These are phyloP conservation scores for Tricholoma furcatifolium DNA, from an alignment of 768 basidiomycete genomes.

Conservation along the genomic window DNA sequence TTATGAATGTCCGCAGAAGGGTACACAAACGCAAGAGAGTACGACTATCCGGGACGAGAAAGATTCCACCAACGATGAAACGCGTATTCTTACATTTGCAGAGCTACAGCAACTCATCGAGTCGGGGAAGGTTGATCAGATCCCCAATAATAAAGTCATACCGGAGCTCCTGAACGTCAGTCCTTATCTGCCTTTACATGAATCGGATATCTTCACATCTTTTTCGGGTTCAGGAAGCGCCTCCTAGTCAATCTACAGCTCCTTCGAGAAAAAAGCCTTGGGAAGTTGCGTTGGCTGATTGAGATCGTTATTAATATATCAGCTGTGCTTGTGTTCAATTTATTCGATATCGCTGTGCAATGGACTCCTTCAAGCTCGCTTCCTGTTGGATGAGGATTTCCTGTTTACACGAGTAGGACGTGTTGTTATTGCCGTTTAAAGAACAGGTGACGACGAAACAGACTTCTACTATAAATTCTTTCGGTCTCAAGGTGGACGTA, in stretches of 20 bases:
- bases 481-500: too few relatives aligned
- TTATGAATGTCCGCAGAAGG: constrained; percentile 25
- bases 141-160: constrained; percentile 78
- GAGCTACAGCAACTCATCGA: constrained; percentile 73
- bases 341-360: too few relatives aligned
- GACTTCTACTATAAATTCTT: too few relatives aligned
- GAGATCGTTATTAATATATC: too few relatives aligned
- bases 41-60: background rate
- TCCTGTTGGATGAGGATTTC: too few relatives aligned
- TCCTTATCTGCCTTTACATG: constrained; percentile 9
- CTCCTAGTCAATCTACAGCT: constrained; percentile 56
- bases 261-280: constrained; percentile 64
- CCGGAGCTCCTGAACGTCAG: constrained; percentile 66
- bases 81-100: constrained; percentile 57
- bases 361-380: too few relatives aligned
- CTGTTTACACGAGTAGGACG: too few relatives aligned
- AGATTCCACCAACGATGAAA: constrained; percentile 22
- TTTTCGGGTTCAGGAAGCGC: constrained; percentile 38
- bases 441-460: too few relatives aligned
- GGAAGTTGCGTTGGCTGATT: constrained; percentile 38
- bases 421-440: too few relatives aligned
- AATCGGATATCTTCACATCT: background rate
- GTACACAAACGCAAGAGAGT: background rate
- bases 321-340: too few relatives aligned
- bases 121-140: constrained; percentile 66